Base-by-base conservation (phyloP, 1,284 basidiomycete species). In the Ceratobasidium papillatum region DNA sequence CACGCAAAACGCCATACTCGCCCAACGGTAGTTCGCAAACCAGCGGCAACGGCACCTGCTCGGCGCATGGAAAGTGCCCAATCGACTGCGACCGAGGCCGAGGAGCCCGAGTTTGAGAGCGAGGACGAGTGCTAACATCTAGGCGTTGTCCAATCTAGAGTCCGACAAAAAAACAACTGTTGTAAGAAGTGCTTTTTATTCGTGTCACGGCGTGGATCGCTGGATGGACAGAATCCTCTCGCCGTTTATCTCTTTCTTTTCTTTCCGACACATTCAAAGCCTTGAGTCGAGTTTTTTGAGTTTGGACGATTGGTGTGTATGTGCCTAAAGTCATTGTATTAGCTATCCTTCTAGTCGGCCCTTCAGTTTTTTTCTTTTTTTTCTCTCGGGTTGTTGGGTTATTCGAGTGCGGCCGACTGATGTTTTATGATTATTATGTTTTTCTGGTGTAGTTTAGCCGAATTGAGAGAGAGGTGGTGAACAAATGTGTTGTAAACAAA, bases 91-190 rank as follows among this genome's bases (percentile, higher is more conserved):
- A 58, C 66, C 38, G 54, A 58, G 25, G 98, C 97, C 12, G 98
- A 98, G 27, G 94, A 96, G 80, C 93, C 92, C 62, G 99, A 99
- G 82, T 93, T 98, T 17, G 95, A 98, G 84, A 98, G 98, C 65
- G 98, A 99, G 83, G 98, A 99, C 82, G 98, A 99, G 87, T 99
- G 99, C 89, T 99, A 99, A 85, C 88, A 51, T 49, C 62, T n/a
- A 47, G 22, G n/a, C 30, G 12, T 19, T 30, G 3, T 4, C 14
- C 27, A 58, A 58, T 34, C 54, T 34, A 30, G 8, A 34, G 52
- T 3, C 19, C 45, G 9, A 9, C 8, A 22, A 11, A 43, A 43
- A 43, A 43, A 62, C 4, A 45, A 41, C 38, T 4, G 17, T 41
- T 62, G 59, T 62, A 62, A 66, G 64, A 66, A 54, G 63, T 65